These are phyloP conservation scores for Chimonanthus praecox DNA, from an alignment of 164 flowering plant species.

Conservation along the genomic window DNA sequence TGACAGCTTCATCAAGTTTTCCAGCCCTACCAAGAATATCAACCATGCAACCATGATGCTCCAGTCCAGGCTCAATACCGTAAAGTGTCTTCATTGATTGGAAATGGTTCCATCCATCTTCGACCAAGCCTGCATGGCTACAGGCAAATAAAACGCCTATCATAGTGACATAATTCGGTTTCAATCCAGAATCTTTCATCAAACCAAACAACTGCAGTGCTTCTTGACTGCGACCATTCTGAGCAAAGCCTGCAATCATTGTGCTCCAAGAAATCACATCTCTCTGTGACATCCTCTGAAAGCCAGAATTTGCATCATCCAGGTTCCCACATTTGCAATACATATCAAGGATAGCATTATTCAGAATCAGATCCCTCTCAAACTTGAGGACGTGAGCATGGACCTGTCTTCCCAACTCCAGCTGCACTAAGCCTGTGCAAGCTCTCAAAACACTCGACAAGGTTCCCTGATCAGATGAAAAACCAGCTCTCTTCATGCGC, in stretches of 20 bases:
- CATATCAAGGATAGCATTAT: slow-evolving; percentile 88
- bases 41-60: slow-evolving; percentile 81
- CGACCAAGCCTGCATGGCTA: slow-evolving; percentile 84
- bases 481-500: slow-evolving; percentile 67
- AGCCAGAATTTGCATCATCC: slow-evolving; percentile 57
- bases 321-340: slow-evolving; percentile 89
- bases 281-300: slow-evolving; percentile 44
- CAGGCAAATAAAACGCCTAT: slow-evolving; percentile 86
- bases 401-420: slow-evolving; percentile 80
- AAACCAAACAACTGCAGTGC: slow-evolving; percentile 53
- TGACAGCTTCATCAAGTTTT: slow-evolving; percentile 62
- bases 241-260: slow-evolving; percentile 84
- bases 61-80: slow-evolving; percentile 66
- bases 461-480: slow-evolving; percentile 53
- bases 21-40: slow-evolving; percentile 94
- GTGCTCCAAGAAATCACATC: slow-evolving; percentile 94
- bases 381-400: slow-evolving; percentile 77
- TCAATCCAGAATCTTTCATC: slow-evolving; percentile 52
- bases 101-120: slow-evolving; percentile 62
- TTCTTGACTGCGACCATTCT: slow-evolving; percentile 66
- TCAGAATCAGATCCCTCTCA: slow-evolving; percentile 57
- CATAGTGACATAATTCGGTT: slow-evolving; percentile 64
- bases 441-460: slow-evolving; percentile 75
- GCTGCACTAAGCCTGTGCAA: slow-evolving; percentile 59
- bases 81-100: slow-evolving; percentile 54